phyloP scores from a whole-genome alignment of 179 eudicot genomes.

The Nepenthes alata region DNA sequence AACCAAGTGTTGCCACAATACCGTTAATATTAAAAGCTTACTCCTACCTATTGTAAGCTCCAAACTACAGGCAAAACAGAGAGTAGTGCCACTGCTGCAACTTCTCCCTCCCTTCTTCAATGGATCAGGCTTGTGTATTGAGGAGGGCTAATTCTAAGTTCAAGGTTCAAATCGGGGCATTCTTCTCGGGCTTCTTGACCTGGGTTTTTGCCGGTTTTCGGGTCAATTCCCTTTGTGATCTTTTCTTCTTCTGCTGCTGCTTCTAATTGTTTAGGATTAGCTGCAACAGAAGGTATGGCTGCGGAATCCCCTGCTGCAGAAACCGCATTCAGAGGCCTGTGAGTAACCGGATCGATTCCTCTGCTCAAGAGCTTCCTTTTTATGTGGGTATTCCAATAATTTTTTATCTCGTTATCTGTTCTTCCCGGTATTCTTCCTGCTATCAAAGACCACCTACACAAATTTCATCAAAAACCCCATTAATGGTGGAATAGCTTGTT shows the following conservation, averaged over 20 bases:
- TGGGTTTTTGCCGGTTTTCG: background rate
- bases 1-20: no score
- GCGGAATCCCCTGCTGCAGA: conserved; percentile 10
- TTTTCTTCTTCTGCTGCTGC: background rate
- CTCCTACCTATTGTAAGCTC: background rate
- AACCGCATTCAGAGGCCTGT: conserved; percentile 39
- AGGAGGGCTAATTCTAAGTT: conserved; percentile 12
- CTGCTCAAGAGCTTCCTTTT: conserved; percentile 68
- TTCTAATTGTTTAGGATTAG: conserved; percentile 6
- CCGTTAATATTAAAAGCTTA: background rate
- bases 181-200: conserved; percentile 2
- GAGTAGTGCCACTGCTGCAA: background rate
- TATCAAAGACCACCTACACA: conserved; percentile 62
- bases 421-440: conserved; percentile 80
- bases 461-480: background rate
- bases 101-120: conserved; percentile 1
- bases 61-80: conserved; percentile 4
- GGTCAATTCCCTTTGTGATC: background rate
- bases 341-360: conserved; percentile 77
- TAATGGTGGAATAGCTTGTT: background rate
- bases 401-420: conserved; percentile 85
- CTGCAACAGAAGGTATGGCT: conserved; percentile 23
- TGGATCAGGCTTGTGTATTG: conserved; percentile 2
- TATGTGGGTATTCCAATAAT: conserved; percentile 86
- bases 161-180: conserved; percentile 13